Evolutionary conservation across 2,329 filamentous ascomycete species (phyloP), one percentile per base, ranked within the genome.

Genomic region (Sporothrix curviconia): DNA sequence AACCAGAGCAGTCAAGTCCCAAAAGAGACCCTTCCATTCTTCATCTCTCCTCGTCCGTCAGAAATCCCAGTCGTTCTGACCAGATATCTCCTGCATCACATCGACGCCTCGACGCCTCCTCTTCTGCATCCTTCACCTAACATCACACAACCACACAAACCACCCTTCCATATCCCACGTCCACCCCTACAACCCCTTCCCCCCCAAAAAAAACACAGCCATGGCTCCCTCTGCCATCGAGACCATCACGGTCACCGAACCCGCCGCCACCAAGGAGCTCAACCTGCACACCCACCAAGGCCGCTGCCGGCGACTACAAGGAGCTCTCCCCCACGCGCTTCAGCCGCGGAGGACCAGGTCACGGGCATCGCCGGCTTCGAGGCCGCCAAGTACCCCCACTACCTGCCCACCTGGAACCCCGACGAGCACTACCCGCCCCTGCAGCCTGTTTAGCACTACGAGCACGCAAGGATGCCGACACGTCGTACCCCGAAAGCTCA

Each of bases 401-500:
- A 89, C 68, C 77, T 87, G 12, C 83, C 84, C 4, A 79, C 78
- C 0, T 87, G 83, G 82, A 74, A 83, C 63, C 75, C 77, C 56
- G 75, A 80, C 61, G 76, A 82, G 69, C 75, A 74, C 59, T 85
- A 83, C 64, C 76, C 83, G 52, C 81, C 85, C 6, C 75, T 86
- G 19, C 72, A 83, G 64, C 79, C 77, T 0, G 89, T 88, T 63
- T 79, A 86, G 66, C 84, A 87, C 65, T 78, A 79, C 59, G 85
- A 90, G 61, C 86, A 86, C 66, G 85, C 61, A 82, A 83, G 65
- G 82, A 87, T 63, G 86, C 86, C 34, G 84, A 89, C 66, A 71
- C 78, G 7, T 70, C 74, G 2, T 87, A 83, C 66, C 76, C 79
- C 0, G 85, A 89, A n/a, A n/a, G 61, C 78, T 90, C 14, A 72